Percentiles rank a stretch among this genome's conserved stretches.
Conservation (phyloP, 768 basidiomycete species). For the Steccherinum ochraceum region DNA sequence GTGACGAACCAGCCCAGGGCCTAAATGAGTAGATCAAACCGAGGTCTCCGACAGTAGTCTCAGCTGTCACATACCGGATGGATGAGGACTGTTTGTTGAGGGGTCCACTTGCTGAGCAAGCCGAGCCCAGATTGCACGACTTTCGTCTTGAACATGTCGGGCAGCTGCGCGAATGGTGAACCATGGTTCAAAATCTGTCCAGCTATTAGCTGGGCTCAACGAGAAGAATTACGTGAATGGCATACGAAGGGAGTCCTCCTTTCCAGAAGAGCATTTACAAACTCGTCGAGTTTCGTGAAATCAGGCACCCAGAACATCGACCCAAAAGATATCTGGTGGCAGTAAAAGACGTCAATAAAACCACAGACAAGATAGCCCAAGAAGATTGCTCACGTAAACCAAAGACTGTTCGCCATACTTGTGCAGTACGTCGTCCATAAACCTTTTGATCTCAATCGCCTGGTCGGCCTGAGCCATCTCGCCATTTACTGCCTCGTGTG, state of each 20-base stretch:
- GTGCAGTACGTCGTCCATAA: constrained; percentile 11
- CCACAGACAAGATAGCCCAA: background rate
- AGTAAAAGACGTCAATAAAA: background rate
- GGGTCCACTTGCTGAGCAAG: constrained; percentile 17
- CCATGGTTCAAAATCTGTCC: constrained; percentile 17
- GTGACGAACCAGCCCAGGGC: constrained; percentile 20
- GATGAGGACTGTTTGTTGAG: constrained; percentile 19
- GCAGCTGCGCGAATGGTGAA: constrained; percentile 9
- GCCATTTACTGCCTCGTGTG: background rate
- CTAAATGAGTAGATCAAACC: constrained; percentile 1
- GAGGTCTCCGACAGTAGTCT: background rate
- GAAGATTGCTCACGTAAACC: constrained; percentile 16
- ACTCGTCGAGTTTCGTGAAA: constrained; percentile 13
- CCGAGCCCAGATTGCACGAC: constrained; percentile 13
- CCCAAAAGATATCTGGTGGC: constrained; percentile 22
- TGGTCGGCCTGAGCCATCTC: constrained; percentile 8
- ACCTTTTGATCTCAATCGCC: constrained; percentile 6
- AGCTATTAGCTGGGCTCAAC: background rate
- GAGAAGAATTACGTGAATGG: too few relatives aligned
- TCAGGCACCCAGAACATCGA: constrained; percentile 13
- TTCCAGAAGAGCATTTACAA: constrained; percentile 18
- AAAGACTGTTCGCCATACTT: constrained; percentile 13
- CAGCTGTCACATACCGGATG: constrained; percentile 15
- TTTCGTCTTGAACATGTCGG: constrained; percentile 12
- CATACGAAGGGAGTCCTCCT: constrained; percentile 17